Evolutionary conservation across 2,329 filamentous ascomycete species (phyloP).

Genomic region (Lachnellula willkommii): DNA sequence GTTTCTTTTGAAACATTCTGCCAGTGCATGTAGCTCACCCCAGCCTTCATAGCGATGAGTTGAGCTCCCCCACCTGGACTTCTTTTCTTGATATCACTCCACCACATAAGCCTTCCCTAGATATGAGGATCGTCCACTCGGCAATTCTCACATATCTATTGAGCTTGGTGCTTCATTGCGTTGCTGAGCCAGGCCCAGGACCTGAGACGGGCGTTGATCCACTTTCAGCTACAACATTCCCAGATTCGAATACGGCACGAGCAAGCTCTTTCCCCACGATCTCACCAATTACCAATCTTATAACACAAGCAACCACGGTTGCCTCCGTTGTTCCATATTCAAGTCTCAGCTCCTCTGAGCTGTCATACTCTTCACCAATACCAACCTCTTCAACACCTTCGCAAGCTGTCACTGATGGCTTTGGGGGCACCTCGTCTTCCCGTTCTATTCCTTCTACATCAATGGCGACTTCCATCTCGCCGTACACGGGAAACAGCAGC

Average conservation of each 20-base stretch:
- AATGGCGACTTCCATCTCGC: neutral
- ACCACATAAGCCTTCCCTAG: conserved; percentile 6
- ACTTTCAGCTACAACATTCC: neutral
- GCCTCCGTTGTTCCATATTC: neutral
- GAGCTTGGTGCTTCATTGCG: conserved; percentile 9
- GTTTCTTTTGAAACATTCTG: conserved; percentile 12
- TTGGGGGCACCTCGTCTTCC: neutral
- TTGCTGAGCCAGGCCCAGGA: neutral
- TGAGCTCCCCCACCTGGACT: conserved; percentile 18
- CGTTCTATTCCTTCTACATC: neutral
- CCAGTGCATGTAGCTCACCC: conserved; percentile 13
- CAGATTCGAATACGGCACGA: conserved; percentile 1
- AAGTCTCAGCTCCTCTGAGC: neutral
- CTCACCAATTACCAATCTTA: neutral
- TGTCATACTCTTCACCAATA: neutral
- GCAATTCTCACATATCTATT: conserved; percentile 13
- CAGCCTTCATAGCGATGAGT: conserved; percentile 19
- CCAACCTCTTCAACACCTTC: neutral
- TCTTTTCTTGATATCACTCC: conserved; percentile 8
- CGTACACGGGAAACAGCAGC: neutral
- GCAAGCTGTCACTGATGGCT: neutral
- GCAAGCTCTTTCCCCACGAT: neutral
- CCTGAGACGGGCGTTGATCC: conserved; percentile 1
- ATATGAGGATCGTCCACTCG: conserved; percentile 18
- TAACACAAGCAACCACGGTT: conserved; percentile 8